Evolutionary conservation across 345 rosid species (phyloP).

Genomic region (Populus simonii): DNA sequence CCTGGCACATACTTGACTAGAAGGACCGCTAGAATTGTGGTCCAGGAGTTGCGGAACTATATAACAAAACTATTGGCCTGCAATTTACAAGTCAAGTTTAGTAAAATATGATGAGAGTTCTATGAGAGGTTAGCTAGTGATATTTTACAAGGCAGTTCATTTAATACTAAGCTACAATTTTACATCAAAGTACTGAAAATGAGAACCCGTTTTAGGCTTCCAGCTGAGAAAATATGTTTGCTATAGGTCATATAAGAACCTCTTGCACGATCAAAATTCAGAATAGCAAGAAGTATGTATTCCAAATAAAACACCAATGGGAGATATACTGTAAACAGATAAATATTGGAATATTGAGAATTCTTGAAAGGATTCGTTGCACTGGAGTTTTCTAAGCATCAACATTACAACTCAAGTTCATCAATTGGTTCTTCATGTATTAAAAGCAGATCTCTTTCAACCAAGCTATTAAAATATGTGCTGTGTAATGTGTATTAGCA

Average conservation of each 20-base stretch:
- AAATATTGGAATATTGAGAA: neutral
- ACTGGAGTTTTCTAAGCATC: neutral
- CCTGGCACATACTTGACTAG: neutral
- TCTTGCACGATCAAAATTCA: neutral
- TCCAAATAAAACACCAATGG: neutral
- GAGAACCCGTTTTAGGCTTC: neutral
- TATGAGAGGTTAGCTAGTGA: no score
- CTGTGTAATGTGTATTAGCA: neutral
- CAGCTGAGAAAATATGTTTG: neutral
- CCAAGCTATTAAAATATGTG: neutral
- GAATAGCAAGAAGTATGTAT: neutral
- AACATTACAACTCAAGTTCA: neutral
- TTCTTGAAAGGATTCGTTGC: neutral
- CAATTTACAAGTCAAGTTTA: neutral
- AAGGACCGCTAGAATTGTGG: slow-evolving; percentile 3
- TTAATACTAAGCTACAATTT: neutral
- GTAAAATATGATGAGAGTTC: neutral
- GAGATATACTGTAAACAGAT: neutral
- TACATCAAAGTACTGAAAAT: neutral
- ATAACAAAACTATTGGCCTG: slow-evolving; percentile 14
- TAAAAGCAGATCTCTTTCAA: neutral
- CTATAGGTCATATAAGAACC: neutral
- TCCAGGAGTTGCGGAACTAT: slow-evolving; percentile 8
- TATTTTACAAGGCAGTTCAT: no score
- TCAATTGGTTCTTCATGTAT: neutral